Base-by-base conservation (phyloP, 2,329 filamentous ascomycete species). In the Sclerotinia sclerotiorum region DNA sequence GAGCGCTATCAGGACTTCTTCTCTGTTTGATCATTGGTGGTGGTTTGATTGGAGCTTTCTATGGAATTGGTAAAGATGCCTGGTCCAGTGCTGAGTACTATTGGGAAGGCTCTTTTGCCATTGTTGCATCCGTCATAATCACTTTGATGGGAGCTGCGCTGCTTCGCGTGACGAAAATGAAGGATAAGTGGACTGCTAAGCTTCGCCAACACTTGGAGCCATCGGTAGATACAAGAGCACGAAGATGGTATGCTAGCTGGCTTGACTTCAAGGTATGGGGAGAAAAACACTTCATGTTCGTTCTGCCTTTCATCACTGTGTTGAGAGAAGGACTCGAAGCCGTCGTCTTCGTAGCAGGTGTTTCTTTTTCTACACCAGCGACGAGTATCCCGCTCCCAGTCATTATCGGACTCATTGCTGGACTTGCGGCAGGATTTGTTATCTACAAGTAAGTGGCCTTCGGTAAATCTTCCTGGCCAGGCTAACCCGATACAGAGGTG, bases 171-270 rank as follows among this genome's bases (percentile, higher is more conserved):
- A 90, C 88, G 70, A 95, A 94, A 79, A 85, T 95, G 78, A 91
- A 93, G 78, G 88, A 90, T 70, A 95, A 95, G 80, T 97, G 93
- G 93, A 86, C 88, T n/a, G 81, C 90, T 74, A 95, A 95, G 85
- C 86, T 97, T 32, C 86, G 89, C 24, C 86, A 86, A 74, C 87
- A 90, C 2, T 80, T 95, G 42, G 71, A 82, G 69, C 78, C 77
- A 52, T 81, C 84, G 21, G 81, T 73, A 42, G 76, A 79, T 21
- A 77, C 76, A 7, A 77, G 49, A 44, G 56, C 15, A 13, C 21
- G 52, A 35, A 68, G 77, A 17, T 67, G 65, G 65, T 67, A 67
- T 39, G 78, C 78, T 15, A 75, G 78, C 3, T 78, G 78, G 21
- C 80, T 77, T 5, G 80, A 80, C 5, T 79, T 93, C 71, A 90